Evolutionary conservation across 2,329 filamentous ascomycete species (phyloP).

Genomic region (Fusarium pseudonygamai): DNA sequence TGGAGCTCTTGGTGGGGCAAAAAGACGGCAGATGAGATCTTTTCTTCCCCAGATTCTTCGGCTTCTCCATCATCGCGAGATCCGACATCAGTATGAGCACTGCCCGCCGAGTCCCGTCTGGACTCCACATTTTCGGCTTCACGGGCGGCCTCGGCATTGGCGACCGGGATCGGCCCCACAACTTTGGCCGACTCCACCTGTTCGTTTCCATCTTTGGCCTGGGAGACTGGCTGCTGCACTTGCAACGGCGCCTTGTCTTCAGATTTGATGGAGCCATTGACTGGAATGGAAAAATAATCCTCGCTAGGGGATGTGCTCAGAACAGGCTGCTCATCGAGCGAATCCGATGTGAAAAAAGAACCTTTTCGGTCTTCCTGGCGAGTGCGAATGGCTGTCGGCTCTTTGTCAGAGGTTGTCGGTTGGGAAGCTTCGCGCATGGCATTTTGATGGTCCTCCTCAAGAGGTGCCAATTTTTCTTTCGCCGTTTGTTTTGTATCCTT

Average conservation of each 20-base stretch:
- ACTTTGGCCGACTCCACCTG: conserved; percentile 31
- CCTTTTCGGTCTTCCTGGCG: conserved; percentile 23
- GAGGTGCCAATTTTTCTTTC: conserved; percentile 54
- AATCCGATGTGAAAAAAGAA: conserved; percentile 6
- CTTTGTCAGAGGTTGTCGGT: not conserved
- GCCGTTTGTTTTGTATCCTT: conserved; percentile 54
- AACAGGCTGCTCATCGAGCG: conserved; percentile 27
- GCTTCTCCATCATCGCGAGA: conserved; percentile 47
- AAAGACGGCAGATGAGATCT: conserved; percentile 87
- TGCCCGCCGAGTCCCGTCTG: conserved; percentile 52
- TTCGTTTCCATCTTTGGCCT: conserved; percentile 33
- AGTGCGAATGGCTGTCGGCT: conserved; percentile 13
- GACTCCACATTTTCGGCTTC: conserved; percentile 43
- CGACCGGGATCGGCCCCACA: conserved; percentile 41
- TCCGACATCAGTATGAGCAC: conserved; percentile 49
- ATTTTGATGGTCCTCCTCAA: conserved; percentile 44
- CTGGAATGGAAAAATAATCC: conserved; percentile 40
- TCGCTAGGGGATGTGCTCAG: conserved; percentile 36
- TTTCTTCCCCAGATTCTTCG: conserved; percentile 78
- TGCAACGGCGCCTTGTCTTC: conserved; percentile 22
- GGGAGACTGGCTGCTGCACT: conserved; percentile 25
- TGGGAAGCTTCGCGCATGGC: not conserved
- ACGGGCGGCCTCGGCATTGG: conserved; percentile 32
- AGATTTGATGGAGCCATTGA: conserved; percentile 5
- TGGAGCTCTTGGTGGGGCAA: conserved; percentile 74